Percentiles rank a stretch among this genome's conserved stretches.
Conservation (phyloP, 352 stramenopile genomes). For the Peronospora farinosa region DNA sequence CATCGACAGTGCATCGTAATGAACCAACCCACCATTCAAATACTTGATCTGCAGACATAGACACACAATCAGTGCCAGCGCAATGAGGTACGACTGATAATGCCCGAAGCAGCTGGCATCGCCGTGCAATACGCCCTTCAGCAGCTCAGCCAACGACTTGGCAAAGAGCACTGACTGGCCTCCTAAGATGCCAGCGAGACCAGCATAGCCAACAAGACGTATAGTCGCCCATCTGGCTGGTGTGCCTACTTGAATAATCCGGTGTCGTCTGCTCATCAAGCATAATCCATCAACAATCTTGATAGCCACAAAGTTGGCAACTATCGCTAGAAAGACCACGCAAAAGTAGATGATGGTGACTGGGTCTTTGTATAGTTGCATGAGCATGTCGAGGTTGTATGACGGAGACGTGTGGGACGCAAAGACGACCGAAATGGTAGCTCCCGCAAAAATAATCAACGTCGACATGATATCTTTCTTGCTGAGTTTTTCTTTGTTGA, state of each 20-base stretch:
- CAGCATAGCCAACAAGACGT: conserved; percentile 71
- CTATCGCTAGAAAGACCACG: conserved; percentile 28
- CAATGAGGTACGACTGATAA: conserved; percentile 61
- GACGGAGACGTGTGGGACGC: conserved; percentile 76
- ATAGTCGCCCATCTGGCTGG: conserved; percentile 57
- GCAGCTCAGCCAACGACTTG: conserved; percentile 72
- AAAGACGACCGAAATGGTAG: conserved; percentile 80
- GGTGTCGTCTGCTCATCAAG: conserved; percentile 62
- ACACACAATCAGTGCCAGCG: conserved; percentile 50
- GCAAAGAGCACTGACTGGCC: conserved; percentile 82
- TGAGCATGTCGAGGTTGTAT: conserved; percentile 75
- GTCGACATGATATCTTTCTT: conserved; percentile 75
- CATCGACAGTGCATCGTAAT: conserved; percentile 79
- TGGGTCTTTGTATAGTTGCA: conserved; percentile 69
- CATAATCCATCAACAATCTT: conserved; percentile 59
- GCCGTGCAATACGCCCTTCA: conserved; percentile 66
- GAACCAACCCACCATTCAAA: conserved; percentile 65
- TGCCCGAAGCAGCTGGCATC: conserved; percentile 51
- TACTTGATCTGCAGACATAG: conserved; percentile 73
- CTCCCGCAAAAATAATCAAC: conserved; percentile 76
- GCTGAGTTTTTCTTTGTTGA: conserved; percentile 85
- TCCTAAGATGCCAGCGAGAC: conserved; percentile 68
- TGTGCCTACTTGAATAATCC: conserved; percentile 67
- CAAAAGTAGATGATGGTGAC: conserved; percentile 61
- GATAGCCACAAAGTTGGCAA: conserved; percentile 56